Evolutionary conservation across 495 filamentous ascomycete species (phyloP).

Genomic region (Tuber melanosporum): DNA sequence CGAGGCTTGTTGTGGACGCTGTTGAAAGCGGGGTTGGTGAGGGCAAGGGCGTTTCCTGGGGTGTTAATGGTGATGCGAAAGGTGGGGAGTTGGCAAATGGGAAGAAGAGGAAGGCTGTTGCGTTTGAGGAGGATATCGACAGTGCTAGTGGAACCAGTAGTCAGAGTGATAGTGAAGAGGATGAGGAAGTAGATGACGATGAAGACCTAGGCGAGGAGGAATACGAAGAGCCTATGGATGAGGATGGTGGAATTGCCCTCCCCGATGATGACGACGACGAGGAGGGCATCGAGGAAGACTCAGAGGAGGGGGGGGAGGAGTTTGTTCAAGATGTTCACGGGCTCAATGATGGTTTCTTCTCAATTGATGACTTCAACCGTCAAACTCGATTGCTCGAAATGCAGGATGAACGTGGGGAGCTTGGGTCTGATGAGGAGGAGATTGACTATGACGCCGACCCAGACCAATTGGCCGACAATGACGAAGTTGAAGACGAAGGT

Average conservation of each 20-base stretch:
- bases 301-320: slow-evolving; percentile 43
- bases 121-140: slow-evolving; percentile 38
- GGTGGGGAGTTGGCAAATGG: slow-evolving; percentile 32
- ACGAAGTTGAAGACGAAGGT: slow-evolving; percentile 17
- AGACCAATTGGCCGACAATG: slow-evolving; percentile 32
- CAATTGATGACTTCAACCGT: slow-evolving; percentile 94
- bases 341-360: slow-evolving; percentile 95
- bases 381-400: slow-evolving; percentile 80
- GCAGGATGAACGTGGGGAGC: slow-evolving; percentile 57
- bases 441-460: slow-evolving; percentile 64
- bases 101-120: slow-evolving; percentile 36
- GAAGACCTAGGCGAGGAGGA: slow-evolving; percentile 43
- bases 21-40: slow-evolving; percentile 43
- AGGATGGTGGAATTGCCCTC: slow-evolving; percentile 48
- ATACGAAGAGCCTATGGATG: slow-evolving; percentile 45
- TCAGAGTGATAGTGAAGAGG: slow-evolving; percentile 38
- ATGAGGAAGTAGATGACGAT: slow-evolving; percentile 40
- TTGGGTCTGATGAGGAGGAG: slow-evolving; percentile 53
- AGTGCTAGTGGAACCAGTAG: slow-evolving; percentile 6
- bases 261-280: slow-evolving; percentile 43
- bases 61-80: slow-evolving; percentile 29
- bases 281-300: slow-evolving; percentile 42
- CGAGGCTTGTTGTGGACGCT: slow-evolving; percentile 65
- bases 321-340: slow-evolving; percentile 56
- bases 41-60: slow-evolving; percentile 29